Evolutionary conservation across 495 filamentous ascomycete genomes (phyloP).

Genomic region (Mytilinidion resinicola): DNA sequence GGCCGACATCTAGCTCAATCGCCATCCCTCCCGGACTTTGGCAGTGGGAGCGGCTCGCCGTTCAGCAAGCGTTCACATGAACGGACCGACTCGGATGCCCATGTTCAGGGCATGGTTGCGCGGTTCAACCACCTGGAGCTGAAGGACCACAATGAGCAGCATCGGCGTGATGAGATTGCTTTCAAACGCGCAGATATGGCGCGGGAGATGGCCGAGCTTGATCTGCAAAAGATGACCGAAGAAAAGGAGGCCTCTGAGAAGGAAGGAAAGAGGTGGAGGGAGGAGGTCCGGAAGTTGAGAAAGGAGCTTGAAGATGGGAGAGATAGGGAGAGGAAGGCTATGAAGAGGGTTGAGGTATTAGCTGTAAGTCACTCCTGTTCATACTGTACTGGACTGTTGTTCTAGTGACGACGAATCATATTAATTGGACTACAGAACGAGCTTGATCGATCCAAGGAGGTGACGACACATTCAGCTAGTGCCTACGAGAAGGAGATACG

Average conservation of each 20-base stretch:
- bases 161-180: conserved; percentile 42
- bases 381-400: background rate
- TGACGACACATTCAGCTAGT: conserved; percentile 61
- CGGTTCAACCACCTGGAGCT: conserved; percentile 66
- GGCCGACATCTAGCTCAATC: conserved; percentile 42
- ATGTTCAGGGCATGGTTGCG: conserved; percentile 81
- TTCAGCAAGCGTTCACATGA: conserved; percentile 35
- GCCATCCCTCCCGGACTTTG: conserved; percentile 47
- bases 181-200: conserved; percentile 62
- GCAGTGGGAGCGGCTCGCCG: conserved; percentile 27
- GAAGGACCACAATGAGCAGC: conserved; percentile 34
- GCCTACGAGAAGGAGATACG: conserved; percentile 82
- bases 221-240: conserved; percentile 19
- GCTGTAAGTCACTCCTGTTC: conserved; percentile 47
- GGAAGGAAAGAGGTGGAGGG: conserved; percentile 55
- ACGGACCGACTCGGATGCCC: conserved; percentile 58
- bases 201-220: conserved; percentile 48
- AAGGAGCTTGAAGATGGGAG: conserved; percentile 62
- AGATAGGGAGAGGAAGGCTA: conserved; percentile 65
- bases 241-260: conserved; percentile 56
- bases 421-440: conserved; percentile 54
- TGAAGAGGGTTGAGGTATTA: conserved; percentile 68
- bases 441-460: conserved; percentile 66
- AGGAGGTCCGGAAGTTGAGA: conserved; percentile 49
- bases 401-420: background rate